phyloP scores from a whole-genome alignment of 306 rosid genomes.

The Vigna trinervia region DNA sequence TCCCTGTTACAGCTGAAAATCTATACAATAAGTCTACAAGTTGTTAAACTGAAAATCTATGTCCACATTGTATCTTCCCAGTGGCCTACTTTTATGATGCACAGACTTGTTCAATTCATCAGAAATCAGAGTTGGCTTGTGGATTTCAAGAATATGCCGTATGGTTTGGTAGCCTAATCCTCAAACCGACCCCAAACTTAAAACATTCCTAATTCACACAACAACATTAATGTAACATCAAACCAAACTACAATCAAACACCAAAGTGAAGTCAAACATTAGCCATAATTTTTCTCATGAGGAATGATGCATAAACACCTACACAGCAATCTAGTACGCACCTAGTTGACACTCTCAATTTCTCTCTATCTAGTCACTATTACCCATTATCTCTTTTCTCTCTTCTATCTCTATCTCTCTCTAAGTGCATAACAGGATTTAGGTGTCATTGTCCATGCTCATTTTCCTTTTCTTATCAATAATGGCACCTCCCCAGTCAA shows the following conservation, averaged over 20 bases:
- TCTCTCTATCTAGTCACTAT: not conserved
- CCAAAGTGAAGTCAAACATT: not conserved
- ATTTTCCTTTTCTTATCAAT: not conserved
- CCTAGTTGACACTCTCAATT: not conserved
- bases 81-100: not conserved
- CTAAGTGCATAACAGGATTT: not conserved
- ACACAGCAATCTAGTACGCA: not conserved
- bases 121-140: not conserved
- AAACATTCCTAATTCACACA: constrained; percentile 20
- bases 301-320: not conserved
- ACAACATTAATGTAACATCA: constrained; percentile 10
- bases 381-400: not conserved
- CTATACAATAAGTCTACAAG: not conserved
- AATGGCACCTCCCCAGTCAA: not conserved
- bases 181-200: not conserved
- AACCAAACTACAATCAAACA: constrained; percentile 26
- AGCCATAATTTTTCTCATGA: not conserved
- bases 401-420: not conserved
- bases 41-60: constrained; percentile 15
- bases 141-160: constrained; percentile 8
- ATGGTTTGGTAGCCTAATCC: constrained; percentile 36
- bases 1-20: not conserved
- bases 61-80: not conserved
- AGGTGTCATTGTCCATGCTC: not conserved
- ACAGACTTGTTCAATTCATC: not conserved